Conservation (phyloP, 2,329 filamentous ascomycete species). For the Colletotrichum somersetense region DNA sequence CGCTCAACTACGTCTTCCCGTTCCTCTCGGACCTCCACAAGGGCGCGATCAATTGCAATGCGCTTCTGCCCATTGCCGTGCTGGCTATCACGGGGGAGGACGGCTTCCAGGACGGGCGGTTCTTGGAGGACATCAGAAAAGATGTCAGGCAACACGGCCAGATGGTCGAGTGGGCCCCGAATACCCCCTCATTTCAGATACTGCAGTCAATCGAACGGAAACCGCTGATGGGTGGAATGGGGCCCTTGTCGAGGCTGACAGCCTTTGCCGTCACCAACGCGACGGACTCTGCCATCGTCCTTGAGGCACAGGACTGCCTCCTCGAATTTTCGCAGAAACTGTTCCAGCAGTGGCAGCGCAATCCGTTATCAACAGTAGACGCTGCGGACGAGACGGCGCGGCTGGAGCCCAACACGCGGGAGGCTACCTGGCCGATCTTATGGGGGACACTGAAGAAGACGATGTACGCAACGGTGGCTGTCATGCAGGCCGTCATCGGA, state of each 20-base stretch:
- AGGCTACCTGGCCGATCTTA: constrained; percentile 76
- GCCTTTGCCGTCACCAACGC: constrained; percentile 73
- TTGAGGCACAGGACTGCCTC: constrained; percentile 71
- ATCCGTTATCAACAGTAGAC: constrained; percentile 80
- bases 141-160: constrained; percentile 71
- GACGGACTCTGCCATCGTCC: constrained; percentile 56
- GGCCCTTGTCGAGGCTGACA: constrained; percentile 74
- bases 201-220: constrained; percentile 70
- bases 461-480: constrained; percentile 80
- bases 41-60: constrained; percentile 73
- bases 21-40: constrained; percentile 73
- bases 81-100: constrained; percentile 77
- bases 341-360: constrained; percentile 79
- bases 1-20: constrained; percentile 82
- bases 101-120: constrained; percentile 81
- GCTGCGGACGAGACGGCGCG: constrained; percentile 72
- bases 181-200: constrained; percentile 70
- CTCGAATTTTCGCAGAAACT: constrained; percentile 75
- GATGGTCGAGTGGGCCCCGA: constrained; percentile 74
- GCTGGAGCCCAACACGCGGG: constrained; percentile 74
- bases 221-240: constrained; percentile 75
- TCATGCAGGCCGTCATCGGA: constrained; percentile 80
- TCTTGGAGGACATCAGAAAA: constrained; percentile 76
- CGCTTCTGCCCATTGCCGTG: constrained; percentile 77
- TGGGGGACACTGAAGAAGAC: constrained; percentile 82